These are phyloP conservation scores for Vitis hybrid DNA, from an alignment of 177 flowering plant genomes.

Conservation along the genomic window DNA sequence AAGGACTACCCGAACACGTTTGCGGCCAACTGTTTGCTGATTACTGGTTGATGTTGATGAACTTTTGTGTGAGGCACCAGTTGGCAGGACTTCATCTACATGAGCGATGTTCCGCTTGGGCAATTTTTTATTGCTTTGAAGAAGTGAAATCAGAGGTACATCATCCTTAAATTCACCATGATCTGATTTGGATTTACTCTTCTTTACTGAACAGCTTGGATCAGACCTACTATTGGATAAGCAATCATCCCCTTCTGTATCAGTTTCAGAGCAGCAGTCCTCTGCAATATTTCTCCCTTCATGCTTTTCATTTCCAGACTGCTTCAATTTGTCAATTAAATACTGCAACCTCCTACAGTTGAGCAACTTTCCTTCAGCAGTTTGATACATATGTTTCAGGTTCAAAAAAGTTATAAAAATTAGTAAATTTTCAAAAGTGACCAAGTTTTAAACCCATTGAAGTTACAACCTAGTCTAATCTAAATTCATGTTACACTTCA, in stretches of 20 bases:
- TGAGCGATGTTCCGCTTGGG: conserved; percentile 25
- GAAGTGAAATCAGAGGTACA: conserved; percentile 50
- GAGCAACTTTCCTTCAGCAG: conserved; percentile 6
- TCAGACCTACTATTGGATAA: conserved; percentile 36
- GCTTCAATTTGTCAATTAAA: conserved; percentile 56
- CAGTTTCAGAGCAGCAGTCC: conserved; percentile 85
- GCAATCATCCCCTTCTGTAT: conserved; percentile 53
- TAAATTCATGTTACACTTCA: neutral
- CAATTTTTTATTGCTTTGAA: conserved; percentile 25
- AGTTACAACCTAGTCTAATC: neutral
- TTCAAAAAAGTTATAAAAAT: neutral
- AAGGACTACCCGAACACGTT: conserved; percentile 73
- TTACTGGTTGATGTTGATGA: conserved; percentile 33
- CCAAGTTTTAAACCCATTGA: neutral
- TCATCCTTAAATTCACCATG: conserved; percentile 46
- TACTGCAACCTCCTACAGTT: conserved; percentile 61
- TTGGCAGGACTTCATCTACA: conserved; percentile 14
- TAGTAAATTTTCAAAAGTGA: neutral
- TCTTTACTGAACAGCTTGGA: conserved; percentile 31
- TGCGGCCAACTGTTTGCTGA: conserved; percentile 60
- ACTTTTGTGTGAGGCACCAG: conserved; percentile 30
- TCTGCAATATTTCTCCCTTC: conserved; percentile 20
- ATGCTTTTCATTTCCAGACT: conserved; percentile 25
- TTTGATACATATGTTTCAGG: neutral
- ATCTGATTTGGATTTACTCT: conserved; percentile 22